These are phyloP conservation scores for Pichia cactophila DNA, from an alignment of 1,139 yeast genomes.

Conservation along the genomic window DNA sequence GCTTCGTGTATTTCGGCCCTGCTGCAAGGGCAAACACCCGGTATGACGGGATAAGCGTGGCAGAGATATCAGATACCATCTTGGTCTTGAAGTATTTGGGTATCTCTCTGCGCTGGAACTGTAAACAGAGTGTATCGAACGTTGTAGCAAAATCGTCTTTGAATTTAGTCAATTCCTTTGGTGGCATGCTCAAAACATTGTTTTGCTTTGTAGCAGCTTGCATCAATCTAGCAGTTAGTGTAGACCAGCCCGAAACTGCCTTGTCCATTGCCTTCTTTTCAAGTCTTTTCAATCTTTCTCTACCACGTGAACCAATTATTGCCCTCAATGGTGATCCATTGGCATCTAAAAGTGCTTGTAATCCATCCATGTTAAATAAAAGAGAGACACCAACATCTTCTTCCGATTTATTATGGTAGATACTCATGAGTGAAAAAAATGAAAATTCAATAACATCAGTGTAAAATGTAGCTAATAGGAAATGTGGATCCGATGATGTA, in stretches of 20 bases:
- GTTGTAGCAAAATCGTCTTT: constrained; percentile 78
- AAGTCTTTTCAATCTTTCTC: constrained; percentile 57
- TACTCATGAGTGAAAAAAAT: constrained; percentile 51
- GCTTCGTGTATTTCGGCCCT: constrained; percentile 3
- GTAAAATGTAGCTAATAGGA: constrained; percentile 53
- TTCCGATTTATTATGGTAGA: constrained; percentile 42
- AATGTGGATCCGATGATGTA: constrained; percentile 40
- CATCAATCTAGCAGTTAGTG: constrained; percentile 66
- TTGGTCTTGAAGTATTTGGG: constrained; percentile 7
- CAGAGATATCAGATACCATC: constrained; percentile 7
- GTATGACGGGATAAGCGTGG: constrained; percentile 10
- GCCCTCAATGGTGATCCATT: constrained; percentile 40
- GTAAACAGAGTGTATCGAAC: constrained; percentile 48
- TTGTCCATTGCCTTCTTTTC: constrained; percentile 69
- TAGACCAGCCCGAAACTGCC: constrained; percentile 80
- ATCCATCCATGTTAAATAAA: constrained; percentile 61
- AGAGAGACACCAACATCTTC: constrained; percentile 62
- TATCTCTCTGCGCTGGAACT: constrained; percentile 3
- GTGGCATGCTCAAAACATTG: constrained; percentile 27
- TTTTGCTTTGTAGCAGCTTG: constrained; percentile 55
- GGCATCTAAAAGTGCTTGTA: constrained; percentile 66
- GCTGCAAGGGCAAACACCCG: constrained; percentile 5
- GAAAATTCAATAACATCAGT: constrained; percentile 74
- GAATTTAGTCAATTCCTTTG: constrained; percentile 70
- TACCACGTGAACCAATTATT: constrained; percentile 58